A percentile compares a stretch with the other conserved stretches of the same genome.
These are phyloP conservation scores for Candolleomyces aberdarensis DNA, from an alignment of 768 basidiomycete species.

Conservation along the genomic window DNA sequence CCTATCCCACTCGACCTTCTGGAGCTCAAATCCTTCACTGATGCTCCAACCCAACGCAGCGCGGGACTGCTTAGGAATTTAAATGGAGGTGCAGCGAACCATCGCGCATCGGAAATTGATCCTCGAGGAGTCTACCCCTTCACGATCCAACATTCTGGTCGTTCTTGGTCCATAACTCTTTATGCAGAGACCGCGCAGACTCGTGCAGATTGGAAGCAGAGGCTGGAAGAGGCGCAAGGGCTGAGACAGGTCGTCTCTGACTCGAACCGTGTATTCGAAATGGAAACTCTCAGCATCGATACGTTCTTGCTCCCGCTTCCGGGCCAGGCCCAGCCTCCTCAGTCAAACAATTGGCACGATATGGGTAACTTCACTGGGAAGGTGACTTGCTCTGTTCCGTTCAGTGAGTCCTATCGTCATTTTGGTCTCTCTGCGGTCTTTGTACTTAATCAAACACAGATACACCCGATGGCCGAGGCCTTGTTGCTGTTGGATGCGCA, in stretches of 20 bases:
- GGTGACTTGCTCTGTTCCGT: constrained; percentile 94
- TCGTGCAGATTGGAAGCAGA: constrained; percentile 84
- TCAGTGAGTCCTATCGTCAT: constrained; percentile 49
- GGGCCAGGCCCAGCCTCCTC: constrained; percentile 32
- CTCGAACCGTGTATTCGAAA: constrained; percentile 92
- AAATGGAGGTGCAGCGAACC: not conserved
- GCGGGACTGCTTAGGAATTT: constrained; percentile 47
- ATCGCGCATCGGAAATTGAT: constrained; percentile 34
- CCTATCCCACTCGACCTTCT: constrained; percentile 92
- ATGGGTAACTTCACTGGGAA: constrained; percentile 73
- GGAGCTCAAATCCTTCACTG: constrained; percentile 76
- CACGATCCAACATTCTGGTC: constrained; percentile 84
- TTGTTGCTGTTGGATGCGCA: constrained; percentile 88
- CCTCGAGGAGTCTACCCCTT: constrained; percentile 79
- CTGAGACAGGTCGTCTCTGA: constrained; percentile 87
- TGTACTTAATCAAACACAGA: constrained; percentile 57
- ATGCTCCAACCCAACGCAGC: constrained; percentile 67
- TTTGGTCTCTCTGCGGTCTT: not conserved
- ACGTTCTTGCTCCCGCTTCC: constrained; percentile 78
- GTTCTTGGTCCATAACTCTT: constrained; percentile 78
- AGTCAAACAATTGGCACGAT: constrained; percentile 58
- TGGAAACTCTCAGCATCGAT: constrained; percentile 83
- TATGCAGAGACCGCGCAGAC: constrained; percentile 75
- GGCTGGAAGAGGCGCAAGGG: constrained; percentile 87
- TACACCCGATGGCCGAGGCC: constrained; percentile 73